Conservation (phyloP, 768 basidiomycete species). For the Psilocybe cubensis region DNA sequence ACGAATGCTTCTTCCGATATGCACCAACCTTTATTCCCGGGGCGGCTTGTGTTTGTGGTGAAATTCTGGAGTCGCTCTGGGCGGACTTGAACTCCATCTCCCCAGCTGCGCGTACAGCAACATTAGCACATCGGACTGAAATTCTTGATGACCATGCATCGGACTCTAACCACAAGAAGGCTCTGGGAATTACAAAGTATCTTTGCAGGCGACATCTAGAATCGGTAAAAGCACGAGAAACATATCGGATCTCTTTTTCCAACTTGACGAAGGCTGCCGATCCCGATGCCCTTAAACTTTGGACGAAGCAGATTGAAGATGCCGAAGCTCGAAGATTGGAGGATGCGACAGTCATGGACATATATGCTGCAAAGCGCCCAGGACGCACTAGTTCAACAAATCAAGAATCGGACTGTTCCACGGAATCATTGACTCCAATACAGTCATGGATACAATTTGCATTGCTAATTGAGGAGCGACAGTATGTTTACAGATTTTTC, state of each 20-base stretch:
- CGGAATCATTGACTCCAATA: rapidly evolving
- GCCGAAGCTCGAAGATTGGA: neutral
- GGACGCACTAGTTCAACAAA: too few species aligned
- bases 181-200: slow-evolving; percentile 13
- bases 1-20: slow-evolving; percentile 28
- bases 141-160: slow-evolving; percentile 26
- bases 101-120: slow-evolving; percentile 8
- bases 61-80: slow-evolving; percentile 26
- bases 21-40: slow-evolving; percentile 18
- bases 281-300: neutral
- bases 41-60: slow-evolving; percentile 4
- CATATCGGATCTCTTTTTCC: neutral
- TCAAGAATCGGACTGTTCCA: too few species aligned
- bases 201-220: neutral
- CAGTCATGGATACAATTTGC: neutral
- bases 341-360: neutral
- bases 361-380: neutral
- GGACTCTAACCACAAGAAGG: slow-evolving; percentile 28
- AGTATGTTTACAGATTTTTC: neutral
- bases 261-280: neutral
- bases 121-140: slow-evolving; percentile 16
- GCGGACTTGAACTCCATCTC: slow-evolving; percentile 19
- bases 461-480: neutral
- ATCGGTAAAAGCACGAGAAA: neutral
- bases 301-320: neutral